Evolutionary conservation across 129 eudicot species (phyloP), one percentile per base, ranked within the genome.

Genomic region (Silybum marianum): DNA sequence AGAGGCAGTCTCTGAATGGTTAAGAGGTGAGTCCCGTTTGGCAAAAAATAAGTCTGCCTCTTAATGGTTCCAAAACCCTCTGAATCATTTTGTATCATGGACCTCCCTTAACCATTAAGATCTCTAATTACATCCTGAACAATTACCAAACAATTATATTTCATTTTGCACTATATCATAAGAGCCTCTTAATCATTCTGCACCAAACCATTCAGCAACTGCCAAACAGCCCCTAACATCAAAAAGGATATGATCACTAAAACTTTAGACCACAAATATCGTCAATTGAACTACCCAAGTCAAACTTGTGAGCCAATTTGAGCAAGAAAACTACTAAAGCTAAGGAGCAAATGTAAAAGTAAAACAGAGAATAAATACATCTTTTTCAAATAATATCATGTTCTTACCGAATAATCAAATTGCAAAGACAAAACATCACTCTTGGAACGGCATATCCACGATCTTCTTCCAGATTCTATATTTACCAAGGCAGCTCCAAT

Each of bases 401-500:
- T 58, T 22, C 76, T 83, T 91, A 96, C 99, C 80, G 93, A 85
- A 14, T 58, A 86, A 84, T 86, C 87, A 77, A 88, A 68, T 79
- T 96, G 95, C 83, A 90, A 39, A 66, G 98, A 93, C 39, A 96
- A 86, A 81, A 93, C 93, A 58, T 96, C 99, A 79, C 99, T 96
- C 77, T 90, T 88, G 72, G 93, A 88, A 60, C 92, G 93, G 71
- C 79, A 87, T 84, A 91, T 76, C 93, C 88, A 80, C 5, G 92
- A 75, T 24, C 66, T 72, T 32, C 72, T 78, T 83, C 90, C 87
- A 60, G 92, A 88, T 87, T 93, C 98, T 16, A 84, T 38, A 80
- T 96, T 75, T 58, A 96, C 84, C 81, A 91, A 46, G 22, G 78
- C 76, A 87, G 89, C 98, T 87, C 99, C 99, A 76, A 58, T 68